A percentile compares a stretch with the other conserved stretches of the same genome.
phyloP scores from a whole-genome alignment of 257 asterid genomes.

The Fraxinus americana region DNA sequence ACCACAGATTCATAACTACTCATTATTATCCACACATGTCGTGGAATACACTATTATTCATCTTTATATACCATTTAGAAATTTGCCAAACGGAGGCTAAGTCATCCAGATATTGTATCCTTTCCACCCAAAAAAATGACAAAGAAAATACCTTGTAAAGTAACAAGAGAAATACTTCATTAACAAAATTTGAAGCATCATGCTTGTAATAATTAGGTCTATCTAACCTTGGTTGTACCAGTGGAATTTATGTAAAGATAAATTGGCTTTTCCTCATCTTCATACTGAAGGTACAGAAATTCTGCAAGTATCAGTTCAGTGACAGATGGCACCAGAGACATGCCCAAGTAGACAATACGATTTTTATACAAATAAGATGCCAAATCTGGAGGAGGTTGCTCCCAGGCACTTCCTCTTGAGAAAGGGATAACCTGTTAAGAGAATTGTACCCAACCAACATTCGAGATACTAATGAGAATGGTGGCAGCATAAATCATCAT shows the following conservation, averaged over 20 bases:
- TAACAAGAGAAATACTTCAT: not conserved
- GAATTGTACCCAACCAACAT: constrained; percentile 12
- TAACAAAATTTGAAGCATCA: constrained; percentile 10
- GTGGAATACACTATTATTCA: too few species aligned
- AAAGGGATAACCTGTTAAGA: constrained; percentile 85
- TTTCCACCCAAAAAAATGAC: constrained; percentile 14
- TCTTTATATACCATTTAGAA: too few species aligned
- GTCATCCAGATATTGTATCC: not conserved
- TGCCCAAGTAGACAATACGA: constrained; percentile 93
- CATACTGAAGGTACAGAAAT: constrained; percentile 85
- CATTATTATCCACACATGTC: too few species aligned
- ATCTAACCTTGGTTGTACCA: constrained; percentile 89
- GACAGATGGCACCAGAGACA: constrained; percentile 91
- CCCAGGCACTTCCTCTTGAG: constrained; percentile 83
- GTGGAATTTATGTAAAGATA: constrained; percentile 92
- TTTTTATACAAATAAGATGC: constrained; percentile 82
- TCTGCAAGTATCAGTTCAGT: constrained; percentile 90
- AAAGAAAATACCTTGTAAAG: not conserved
- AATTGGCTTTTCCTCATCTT: constrained; percentile 81
- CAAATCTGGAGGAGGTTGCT: constrained; percentile 97
- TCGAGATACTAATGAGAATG: constrained; percentile 14
- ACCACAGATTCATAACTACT: too few species aligned
- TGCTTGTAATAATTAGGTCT: constrained; percentile 23
- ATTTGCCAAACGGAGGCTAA: not conserved
- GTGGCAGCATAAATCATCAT: constrained; percentile 3